Base-by-base conservation (phyloP, 2,329 filamentous ascomycete genomes). In the Huntiella bhutanensis region DNA sequence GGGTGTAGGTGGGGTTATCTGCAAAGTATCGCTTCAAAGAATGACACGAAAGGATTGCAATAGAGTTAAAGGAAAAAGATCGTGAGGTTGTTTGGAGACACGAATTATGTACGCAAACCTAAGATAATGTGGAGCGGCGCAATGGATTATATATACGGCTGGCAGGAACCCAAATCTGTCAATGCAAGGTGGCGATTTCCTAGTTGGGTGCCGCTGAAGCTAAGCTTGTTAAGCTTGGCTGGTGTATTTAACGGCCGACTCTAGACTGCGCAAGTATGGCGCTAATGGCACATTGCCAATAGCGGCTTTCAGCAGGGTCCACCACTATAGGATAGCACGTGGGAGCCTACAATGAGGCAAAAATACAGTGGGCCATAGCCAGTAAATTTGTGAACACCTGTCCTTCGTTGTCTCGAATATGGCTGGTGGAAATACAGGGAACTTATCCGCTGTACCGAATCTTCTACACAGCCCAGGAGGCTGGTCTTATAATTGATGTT, bases 121-220 rank as follows among this genome's bases (percentile, higher is more conserved):
- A 8, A 28, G 7, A 28, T 28, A 28, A 28, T 28, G 22, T 28
- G 22, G 22, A 28, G 22, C 22, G 22, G 22, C 22, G 22, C 22
- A 28, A 28, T 28, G 22, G 22, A 28, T 28, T 28, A 28, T 28
- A 28, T 28, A 28, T 28, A 28, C 22, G 22, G 22, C n/a, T 15
- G 13, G 22, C n/a, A 34, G 13, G 19, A 28, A 11, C 6, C 19
- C n/a, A 35, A 16, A 43, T 33, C 16, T 33, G 33, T 43, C 41
- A 40, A 45, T 48, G 46, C 41, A 48, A 48, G 46, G 46, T 48
- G 46, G 46, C 46, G 46, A 38, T 45, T 48, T 45, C 41, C 28
- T n/a, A 16, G 16, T 13, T 33, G 16, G 13, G n/a, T 34, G 33
- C n/a, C 22, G 19, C 28, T 33, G 28, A 7, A 11, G 22, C 33